Evolutionary conservation across 2,329 filamentous ascomycete genomes (phyloP).

Genomic region (Bipolaris bicolor): DNA sequence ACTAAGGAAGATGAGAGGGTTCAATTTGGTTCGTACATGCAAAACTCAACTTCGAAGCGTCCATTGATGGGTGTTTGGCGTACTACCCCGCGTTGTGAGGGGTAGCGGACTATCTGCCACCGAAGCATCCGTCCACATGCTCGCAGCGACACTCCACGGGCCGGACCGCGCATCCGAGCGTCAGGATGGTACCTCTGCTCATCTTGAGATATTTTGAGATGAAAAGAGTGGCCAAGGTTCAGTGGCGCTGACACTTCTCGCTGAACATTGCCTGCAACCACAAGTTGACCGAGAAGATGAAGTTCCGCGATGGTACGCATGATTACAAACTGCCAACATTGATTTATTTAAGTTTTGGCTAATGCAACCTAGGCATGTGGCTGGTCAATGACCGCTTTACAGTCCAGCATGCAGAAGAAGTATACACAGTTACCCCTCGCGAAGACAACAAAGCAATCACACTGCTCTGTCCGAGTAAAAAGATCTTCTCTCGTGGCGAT

Average conservation of each 20-base stretch:
- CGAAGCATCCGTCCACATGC: constrained; percentile 34
- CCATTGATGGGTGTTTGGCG: constrained; percentile 3
- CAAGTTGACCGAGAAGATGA: constrained; percentile 52
- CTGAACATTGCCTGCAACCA: neutral
- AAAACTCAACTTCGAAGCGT: neutral
- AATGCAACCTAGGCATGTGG: constrained; percentile 62
- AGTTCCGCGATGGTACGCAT: constrained; percentile 64
- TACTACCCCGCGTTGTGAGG: constrained; percentile 18
- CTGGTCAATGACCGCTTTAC: constrained; percentile 65
- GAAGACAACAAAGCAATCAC: constrained; percentile 56
- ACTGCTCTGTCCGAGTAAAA: constrained; percentile 64
- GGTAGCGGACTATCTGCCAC: constrained; percentile 24
- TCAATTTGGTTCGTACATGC: neutral
- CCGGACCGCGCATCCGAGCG: constrained; percentile 30
- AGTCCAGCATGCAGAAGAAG: constrained; percentile 70
- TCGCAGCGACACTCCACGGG: constrained; percentile 13
- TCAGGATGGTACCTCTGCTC: constrained; percentile 3
- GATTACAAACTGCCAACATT: constrained; percentile 2
- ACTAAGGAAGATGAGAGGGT: neutral
- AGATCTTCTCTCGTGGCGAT: constrained; percentile 62
- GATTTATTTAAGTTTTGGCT: constrained; percentile 9
- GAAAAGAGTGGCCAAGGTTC: constrained; percentile 1
- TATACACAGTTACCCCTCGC: constrained; percentile 60
- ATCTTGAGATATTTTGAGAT: neutral
- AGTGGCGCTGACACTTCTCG: neutral